phyloP scores from a whole-genome alignment of 1,139 yeast genomes.

The Taphrina communis region DNA sequence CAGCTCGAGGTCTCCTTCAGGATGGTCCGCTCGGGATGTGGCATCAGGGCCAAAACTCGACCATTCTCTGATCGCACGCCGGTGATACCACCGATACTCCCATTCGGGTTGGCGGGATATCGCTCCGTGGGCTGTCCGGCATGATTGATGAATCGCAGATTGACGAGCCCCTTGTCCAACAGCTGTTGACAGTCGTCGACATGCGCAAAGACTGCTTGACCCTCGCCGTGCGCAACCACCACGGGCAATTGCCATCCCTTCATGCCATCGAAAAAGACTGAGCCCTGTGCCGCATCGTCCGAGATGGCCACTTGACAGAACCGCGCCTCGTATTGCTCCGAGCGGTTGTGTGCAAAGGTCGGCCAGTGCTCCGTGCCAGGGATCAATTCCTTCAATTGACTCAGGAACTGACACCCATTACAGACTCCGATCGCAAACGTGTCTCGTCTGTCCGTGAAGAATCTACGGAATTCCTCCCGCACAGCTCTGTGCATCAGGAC shows the following conservation, averaged over 20 bases:
- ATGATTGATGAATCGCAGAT: constrained; percentile 84
- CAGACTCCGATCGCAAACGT: constrained; percentile 99
- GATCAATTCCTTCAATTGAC: constrained; percentile 82
- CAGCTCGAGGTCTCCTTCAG: constrained; percentile 89
- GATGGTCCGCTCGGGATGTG: constrained; percentile 96
- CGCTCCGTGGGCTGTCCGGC: constrained; percentile 80
- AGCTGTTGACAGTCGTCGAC: constrained; percentile 56
- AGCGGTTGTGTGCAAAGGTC: constrained; percentile 83
- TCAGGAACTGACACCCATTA: constrained; percentile 97
- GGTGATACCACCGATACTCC: constrained; percentile 90
- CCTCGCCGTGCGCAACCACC: constrained; percentile 99
- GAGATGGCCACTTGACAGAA: constrained; percentile 84
- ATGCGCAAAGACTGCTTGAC: constrained; percentile 73
- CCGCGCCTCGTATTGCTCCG: constrained; percentile 98
- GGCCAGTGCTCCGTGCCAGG: constrained; percentile 99
- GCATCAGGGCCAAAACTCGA: constrained; percentile 98
- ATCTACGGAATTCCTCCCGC: constrained; percentile 73
- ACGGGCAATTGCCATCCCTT: constrained; percentile 89
- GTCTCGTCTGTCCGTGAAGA: constrained; percentile 84
- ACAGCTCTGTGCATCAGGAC: constrained; percentile 84
- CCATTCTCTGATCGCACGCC: constrained; percentile 92
- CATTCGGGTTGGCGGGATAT: constrained; percentile 96
- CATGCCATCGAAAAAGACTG: constrained; percentile 87
- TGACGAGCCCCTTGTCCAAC: constrained; percentile 59
- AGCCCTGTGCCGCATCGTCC: constrained; percentile 61